phyloP scores from a whole-genome alignment of 2,329 filamentous ascomycete species.

The Diaporthe nobilis region DNA sequence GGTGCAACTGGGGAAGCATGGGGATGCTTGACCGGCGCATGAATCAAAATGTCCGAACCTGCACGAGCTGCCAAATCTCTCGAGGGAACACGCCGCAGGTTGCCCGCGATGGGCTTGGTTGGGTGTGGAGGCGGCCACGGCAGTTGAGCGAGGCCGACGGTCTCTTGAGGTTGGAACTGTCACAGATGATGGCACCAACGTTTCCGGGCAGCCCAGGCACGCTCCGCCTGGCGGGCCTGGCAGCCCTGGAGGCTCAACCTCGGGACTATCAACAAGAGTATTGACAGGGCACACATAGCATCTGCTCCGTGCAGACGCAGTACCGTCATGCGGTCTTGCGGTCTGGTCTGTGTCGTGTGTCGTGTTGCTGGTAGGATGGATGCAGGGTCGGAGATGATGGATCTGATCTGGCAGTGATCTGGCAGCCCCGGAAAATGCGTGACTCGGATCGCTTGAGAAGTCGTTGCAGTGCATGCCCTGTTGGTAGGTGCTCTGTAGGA shows the following conservation, averaged over 20 bases:
- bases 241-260: neutral
- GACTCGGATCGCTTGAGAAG: neutral
- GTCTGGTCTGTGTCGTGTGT: neutral
- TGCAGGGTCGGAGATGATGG: slow-evolving; percentile 29
- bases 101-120: neutral
- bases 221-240: too few species aligned
- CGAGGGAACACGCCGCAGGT: neutral
- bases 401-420: slow-evolving; percentile 34
- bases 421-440: slow-evolving; percentile 15
- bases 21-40: slow-evolving; percentile 19
- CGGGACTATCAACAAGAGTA: neutral
- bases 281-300: slow-evolving; percentile 20
- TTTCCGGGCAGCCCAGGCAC: slow-evolving; percentile 11
- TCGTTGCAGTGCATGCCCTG: neutral
- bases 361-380: slow-evolving; percentile 2
- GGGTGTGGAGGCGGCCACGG: slow-evolving; percentile 27
- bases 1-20: slow-evolving; percentile 25
- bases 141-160: slow-evolving; percentile 25
- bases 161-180: slow-evolving; percentile 15
- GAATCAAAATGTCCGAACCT: slow-evolving; percentile 29
- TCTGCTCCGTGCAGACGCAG: slow-evolving; percentile 16
- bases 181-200: slow-evolving; percentile 25
- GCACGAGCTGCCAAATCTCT: slow-evolving; percentile 6
- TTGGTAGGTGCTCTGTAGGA: neutral
- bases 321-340: neutral